Evolutionary conservation across 371 early-diverging fungal species (phyloP).

Genomic region (Catenaria anguillulae): DNA sequence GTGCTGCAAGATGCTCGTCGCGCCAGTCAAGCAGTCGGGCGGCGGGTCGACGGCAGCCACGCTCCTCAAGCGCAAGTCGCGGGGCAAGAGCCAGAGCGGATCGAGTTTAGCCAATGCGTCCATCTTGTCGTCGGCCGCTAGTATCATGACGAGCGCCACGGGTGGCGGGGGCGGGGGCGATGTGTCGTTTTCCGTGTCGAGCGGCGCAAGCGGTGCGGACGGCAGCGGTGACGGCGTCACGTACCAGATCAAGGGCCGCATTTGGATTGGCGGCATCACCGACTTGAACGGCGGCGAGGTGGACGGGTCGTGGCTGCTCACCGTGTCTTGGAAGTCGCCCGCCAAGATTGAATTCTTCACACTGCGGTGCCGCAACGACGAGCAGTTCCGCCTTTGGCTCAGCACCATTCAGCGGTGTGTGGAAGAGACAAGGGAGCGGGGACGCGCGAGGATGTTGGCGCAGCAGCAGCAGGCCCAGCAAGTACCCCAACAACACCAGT

Average conservation of each 20-base stretch:
- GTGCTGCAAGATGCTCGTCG: slow-evolving; percentile 55
- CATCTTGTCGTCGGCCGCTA: not conserved
- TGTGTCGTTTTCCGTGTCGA: too few species aligned
- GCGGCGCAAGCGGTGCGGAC: too few species aligned
- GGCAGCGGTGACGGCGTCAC: slow-evolving; percentile 4
- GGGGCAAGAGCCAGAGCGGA: not conserved
- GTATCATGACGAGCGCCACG: not conserved
- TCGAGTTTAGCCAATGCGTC: too few species aligned
- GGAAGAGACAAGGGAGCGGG: not conserved
- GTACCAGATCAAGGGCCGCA: slow-evolving; percentile 24
- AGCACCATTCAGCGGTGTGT: slow-evolving; percentile 35
- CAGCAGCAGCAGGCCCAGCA: too few species aligned
- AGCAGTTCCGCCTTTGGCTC: slow-evolving; percentile 80
- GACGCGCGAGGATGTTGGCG: too few species aligned
- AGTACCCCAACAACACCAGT: not conserved
- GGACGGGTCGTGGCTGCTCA: slow-evolving; percentile 4
- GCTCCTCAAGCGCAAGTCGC: slow-evolving; percentile 1
- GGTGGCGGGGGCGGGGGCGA: not conserved
- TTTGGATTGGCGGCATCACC: slow-evolving; percentile 9
- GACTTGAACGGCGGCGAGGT: not conserved
- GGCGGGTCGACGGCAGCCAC: not conserved
- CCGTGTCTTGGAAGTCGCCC: slow-evolving; percentile 51
- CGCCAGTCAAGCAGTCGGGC: not conserved
- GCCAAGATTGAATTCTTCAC: slow-evolving; percentile 63
- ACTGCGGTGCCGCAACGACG: slow-evolving; percentile 69